These are phyloP conservation scores for Podaxis sp. DNA, from an alignment of 768 basidiomycete species.

Conservation along the genomic window DNA sequence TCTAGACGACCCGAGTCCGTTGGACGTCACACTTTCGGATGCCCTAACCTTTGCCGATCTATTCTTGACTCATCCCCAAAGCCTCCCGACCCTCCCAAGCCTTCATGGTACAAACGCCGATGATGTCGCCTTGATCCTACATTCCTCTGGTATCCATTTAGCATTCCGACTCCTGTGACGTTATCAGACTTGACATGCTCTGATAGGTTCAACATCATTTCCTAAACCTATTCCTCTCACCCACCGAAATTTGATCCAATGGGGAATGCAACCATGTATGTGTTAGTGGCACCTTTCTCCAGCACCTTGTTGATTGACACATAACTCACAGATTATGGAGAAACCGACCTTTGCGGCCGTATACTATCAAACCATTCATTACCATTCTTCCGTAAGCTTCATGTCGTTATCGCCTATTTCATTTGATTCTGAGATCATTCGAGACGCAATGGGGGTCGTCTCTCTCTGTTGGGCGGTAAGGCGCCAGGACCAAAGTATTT, in stretches of 20 bases:
- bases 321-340: constrained; percentile 20
- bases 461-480: constrained; percentile 19
- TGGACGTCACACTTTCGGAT: neutral
- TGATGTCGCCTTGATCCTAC: constrained; percentile 17
- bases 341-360: constrained; percentile 23
- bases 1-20: neutral
- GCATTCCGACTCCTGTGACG: neutral
- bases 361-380: constrained; percentile 20
- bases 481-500: neutral
- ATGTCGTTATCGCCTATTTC: neutral
- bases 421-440: neutral
- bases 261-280: constrained; percentile 19
- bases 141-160: constrained; percentile 23
- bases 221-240: constrained; percentile 23
- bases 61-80: neutral
- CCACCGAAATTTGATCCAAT: constrained; percentile 17
- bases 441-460: constrained; percentile 21
- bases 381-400: constrained; percentile 22
- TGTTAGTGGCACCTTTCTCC: neutral
- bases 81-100: neutral
- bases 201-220: constrained; percentile 24
- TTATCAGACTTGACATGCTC: neutral
- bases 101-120: neutral
- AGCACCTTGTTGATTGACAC: neutral
- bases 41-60: constrained; percentile 11